Percentiles rank a stretch among this genome's conserved stretches.
Conservation (phyloP, 768 basidiomycete genomes). For the Goffeauzyma gilvescens region DNA sequence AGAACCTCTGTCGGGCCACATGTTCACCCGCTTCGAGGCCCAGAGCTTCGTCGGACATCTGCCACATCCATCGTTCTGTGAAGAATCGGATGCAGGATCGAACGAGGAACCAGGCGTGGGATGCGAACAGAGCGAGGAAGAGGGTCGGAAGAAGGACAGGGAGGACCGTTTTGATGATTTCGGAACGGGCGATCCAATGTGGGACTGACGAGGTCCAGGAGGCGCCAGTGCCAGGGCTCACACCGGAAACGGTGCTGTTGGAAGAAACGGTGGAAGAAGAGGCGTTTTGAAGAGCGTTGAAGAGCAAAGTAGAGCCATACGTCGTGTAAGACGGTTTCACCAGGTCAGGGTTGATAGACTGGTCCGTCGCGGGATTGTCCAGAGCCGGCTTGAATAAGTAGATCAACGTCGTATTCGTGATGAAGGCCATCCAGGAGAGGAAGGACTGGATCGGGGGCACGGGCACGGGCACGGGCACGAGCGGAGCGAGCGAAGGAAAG, state of each 20-base stretch:
- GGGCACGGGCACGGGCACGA: background rate
- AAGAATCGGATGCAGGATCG: slow-evolving; percentile 46
- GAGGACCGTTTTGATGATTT: slow-evolving; percentile 10
- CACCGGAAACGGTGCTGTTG: slow-evolving; percentile 13
- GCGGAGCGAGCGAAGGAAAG: too few species aligned
- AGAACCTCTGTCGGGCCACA: slow-evolving; percentile 30
- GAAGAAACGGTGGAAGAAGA: slow-evolving; percentile 11
- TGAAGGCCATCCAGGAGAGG: slow-evolving; percentile 71
- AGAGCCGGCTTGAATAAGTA: slow-evolving; percentile 57
- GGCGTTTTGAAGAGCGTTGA: slow-evolving; percentile 9
- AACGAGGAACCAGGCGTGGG: slow-evolving; percentile 62
- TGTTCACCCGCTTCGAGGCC: slow-evolving; percentile 43
- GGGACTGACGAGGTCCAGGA: slow-evolving; percentile 5
- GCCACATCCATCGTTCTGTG: slow-evolving; percentile 60
- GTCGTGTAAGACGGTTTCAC: slow-evolving; percentile 15
- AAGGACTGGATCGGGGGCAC: slow-evolving; percentile 41
- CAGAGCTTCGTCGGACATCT: slow-evolving; percentile 47
- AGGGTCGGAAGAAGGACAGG: slow-evolving; percentile 42
- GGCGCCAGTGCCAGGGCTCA: too few species aligned
- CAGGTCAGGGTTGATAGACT: slow-evolving; percentile 17
- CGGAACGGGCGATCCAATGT: background rate
- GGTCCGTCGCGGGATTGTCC: slow-evolving; percentile 12
- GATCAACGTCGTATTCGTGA: slow-evolving; percentile 75
- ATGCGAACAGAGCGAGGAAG: slow-evolving; percentile 60
- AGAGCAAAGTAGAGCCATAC: slow-evolving; percentile 7